Evolutionary conservation across 139 green algal species (phyloP).

Genomic region (Parachlorella kessleri): DNA sequence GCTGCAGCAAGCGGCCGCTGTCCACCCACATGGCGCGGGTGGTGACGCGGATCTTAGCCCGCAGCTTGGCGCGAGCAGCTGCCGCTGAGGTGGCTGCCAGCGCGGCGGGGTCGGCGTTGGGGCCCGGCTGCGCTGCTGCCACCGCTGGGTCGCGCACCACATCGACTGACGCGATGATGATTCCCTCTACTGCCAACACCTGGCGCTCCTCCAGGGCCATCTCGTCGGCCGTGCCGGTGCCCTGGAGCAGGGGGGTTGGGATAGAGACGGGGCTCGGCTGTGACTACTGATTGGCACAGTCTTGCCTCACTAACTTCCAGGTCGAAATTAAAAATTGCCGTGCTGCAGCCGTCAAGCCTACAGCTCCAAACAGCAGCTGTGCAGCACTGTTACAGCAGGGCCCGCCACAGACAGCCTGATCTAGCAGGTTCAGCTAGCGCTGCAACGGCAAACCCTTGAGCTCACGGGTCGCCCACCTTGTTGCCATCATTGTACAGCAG

Average conservation of each 20-base stretch:
- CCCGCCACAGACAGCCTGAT: too few relatives aligned
- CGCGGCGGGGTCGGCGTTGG: constrained; percentile 4
- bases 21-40: constrained; percentile 93
- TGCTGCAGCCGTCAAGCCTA: too few relatives aligned
- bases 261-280: too few relatives aligned
- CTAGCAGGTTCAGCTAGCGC: not conserved
- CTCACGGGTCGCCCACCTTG: too few relatives aligned
- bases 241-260: too few relatives aligned
- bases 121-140: not conserved
- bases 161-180: constrained; percentile 89
- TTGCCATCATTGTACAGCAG: constrained; percentile 96
- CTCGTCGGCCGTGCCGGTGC: constrained; percentile 80
- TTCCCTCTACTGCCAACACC: constrained; percentile 84
- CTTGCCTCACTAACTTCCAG: too few relatives aligned
- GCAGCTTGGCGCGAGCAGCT: constrained; percentile 22
- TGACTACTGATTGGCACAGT: too few relatives aligned
- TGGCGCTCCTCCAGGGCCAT: constrained; percentile 89
- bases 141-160: constrained; percentile 53
- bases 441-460: not conserved
- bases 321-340: too few relatives aligned
- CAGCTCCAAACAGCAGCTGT: too few relatives aligned
- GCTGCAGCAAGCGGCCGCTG: constrained; percentile 70
- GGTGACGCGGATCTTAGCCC: constrained; percentile 74
- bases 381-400: too few relatives aligned
- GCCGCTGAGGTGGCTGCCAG: not conserved